phyloP scores from a whole-genome alignment of 1,139 yeast genomes.

The Pichia sp. region DNA sequence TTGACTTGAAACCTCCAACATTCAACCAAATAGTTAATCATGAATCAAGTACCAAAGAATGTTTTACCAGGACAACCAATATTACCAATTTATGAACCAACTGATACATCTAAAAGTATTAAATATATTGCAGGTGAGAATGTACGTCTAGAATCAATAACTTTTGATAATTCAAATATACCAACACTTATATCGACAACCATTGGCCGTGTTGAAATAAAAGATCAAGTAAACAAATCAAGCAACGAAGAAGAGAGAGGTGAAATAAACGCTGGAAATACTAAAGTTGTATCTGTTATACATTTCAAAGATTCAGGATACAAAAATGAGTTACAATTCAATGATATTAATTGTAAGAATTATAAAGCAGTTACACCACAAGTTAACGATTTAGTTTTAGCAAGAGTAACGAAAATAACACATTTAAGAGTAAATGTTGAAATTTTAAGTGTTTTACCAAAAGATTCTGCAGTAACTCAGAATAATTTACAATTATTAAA shows the following conservation, averaged over 20 bases:
- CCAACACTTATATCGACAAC: constrained; percentile 61
- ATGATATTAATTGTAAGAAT: constrained; percentile 15
- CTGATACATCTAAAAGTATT: constrained; percentile 16
- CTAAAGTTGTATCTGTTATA: constrained; percentile 19
- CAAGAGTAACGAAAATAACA: constrained; percentile 61
- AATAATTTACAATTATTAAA: constrained; percentile 47
- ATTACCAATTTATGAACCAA: constrained; percentile 34
- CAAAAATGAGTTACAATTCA: neutral
- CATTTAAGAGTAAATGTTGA: constrained; percentile 73
- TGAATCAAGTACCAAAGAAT: constrained; percentile 18
- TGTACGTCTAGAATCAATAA: constrained; percentile 22
- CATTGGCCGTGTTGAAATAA: constrained; percentile 46
- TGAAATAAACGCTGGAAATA: constrained; percentile 18
- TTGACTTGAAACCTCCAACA: no score
- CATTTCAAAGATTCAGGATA: constrained; percentile 22
- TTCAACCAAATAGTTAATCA: no score
- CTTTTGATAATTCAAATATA: constrained; percentile 18
- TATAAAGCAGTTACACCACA: constrained; percentile 59
- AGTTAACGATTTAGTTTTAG: constrained; percentile 79
- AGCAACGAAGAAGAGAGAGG: constrained; percentile 18
- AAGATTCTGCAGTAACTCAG: constrained; percentile 46
- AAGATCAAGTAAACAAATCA: constrained; percentile 18
- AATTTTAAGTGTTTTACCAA: constrained; percentile 53
- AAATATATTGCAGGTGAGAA: constrained; percentile 47
- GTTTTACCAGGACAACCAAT: constrained; percentile 77